phyloP scores from a whole-genome alignment of 176 grass and related monocot genomes.

The Luzula sylvatica region DNA sequence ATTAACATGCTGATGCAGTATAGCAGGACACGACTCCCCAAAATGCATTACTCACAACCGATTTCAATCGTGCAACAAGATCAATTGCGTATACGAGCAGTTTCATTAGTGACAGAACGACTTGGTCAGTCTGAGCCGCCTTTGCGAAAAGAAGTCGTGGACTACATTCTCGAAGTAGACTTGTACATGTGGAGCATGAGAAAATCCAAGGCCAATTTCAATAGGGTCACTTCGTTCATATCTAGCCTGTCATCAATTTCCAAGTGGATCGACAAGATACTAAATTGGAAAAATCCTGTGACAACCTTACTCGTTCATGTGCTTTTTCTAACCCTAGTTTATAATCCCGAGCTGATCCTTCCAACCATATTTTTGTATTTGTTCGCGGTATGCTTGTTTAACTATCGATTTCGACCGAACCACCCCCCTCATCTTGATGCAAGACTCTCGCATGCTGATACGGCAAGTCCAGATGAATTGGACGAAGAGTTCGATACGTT shows the following conservation, averaged over 20 bases:
- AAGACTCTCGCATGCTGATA: constrained; percentile 42
- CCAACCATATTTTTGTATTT: constrained; percentile 61
- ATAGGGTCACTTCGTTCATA: constrained; percentile 36
- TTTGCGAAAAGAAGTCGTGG: constrained; percentile 55
- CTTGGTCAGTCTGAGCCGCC: constrained; percentile 45
- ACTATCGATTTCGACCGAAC: constrained; percentile 32
- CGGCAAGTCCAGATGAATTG: constrained; percentile 52
- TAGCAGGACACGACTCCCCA: constrained; percentile 45
- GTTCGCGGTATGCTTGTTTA: constrained; percentile 43
- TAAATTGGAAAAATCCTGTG: constrained; percentile 61
- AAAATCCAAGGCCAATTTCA: constrained; percentile 66
- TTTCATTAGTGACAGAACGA: constrained; percentile 38
- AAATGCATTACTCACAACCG: constrained; percentile 65
- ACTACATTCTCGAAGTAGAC: constrained; percentile 83
- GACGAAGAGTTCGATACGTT: constrained; percentile 91
- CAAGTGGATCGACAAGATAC: constrained; percentile 46
- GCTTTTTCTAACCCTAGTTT: constrained; percentile 51
- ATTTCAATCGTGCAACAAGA: constrained; percentile 49
- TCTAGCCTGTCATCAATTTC: constrained; percentile 22
- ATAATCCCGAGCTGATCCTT: constrained; percentile 76
- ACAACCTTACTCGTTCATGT: constrained; percentile 68
- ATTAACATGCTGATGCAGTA: constrained; percentile 55
- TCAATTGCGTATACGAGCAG: constrained; percentile 36
- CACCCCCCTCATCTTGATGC: constrained; percentile 73
- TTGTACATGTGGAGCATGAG: constrained; percentile 74